Conservation (phyloP, 164 flowering plant genomes). For the Piper longum region DNA sequence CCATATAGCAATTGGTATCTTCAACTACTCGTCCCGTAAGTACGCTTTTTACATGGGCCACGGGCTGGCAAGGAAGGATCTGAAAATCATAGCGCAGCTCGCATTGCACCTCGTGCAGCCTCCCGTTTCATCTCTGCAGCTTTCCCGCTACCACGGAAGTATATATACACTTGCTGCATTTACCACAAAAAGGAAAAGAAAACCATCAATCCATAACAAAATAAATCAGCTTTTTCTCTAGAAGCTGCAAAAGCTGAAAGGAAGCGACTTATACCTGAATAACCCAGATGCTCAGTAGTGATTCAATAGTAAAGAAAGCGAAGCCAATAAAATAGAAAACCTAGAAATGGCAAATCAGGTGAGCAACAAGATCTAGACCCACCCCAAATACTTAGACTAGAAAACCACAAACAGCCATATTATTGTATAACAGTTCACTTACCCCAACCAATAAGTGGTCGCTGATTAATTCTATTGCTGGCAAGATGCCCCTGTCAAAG, state of each 20-base stretch:
- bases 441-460: conserved; percentile 64
- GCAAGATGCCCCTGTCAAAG: conserved; percentile 66
- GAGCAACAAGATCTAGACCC: too few species aligned
- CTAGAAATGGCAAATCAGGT: conserved; percentile 19
- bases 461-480: conserved; percentile 64
- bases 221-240: neutral
- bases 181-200: neutral
- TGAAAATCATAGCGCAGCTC: conserved; percentile 33
- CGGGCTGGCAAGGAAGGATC: neutral
- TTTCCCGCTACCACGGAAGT: conserved; percentile 80
- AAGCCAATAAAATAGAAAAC: conserved; percentile 89
- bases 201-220: neutral
- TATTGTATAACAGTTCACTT: conserved; percentile 15
- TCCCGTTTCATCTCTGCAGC: conserved; percentile 68
- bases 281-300: conserved; percentile 84
- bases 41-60: neutral
- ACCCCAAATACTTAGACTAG: too few species aligned
- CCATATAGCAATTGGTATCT: neutral
- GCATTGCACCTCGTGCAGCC: conserved; percentile 59
- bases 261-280: conserved; percentile 48
- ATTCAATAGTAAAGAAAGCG: conserved; percentile 59
- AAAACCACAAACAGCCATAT: too few species aligned
- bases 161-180: conserved; percentile 88
- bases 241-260: neutral
- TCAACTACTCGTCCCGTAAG: too few species aligned